phyloP scores from a whole-genome alignment of 176 grass and related monocot species.

The Chloris gayana region DNA sequence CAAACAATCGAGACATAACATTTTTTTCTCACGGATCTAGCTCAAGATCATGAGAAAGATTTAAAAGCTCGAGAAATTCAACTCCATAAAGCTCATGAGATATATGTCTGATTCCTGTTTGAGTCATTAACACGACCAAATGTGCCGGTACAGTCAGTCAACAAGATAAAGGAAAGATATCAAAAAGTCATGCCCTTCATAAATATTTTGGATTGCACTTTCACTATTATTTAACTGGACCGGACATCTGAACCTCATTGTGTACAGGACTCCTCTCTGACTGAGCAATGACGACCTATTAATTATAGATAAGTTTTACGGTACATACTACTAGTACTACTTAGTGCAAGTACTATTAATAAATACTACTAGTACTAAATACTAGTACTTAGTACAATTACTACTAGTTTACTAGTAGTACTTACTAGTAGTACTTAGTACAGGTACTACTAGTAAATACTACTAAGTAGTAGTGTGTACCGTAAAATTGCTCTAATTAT shows the following conservation, averaged over 20 bases:
- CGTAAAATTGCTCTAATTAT: too few species aligned
- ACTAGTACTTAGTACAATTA: too few species aligned
- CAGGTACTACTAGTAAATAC: too few species aligned
- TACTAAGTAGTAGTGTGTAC: too few species aligned
- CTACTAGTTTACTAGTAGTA: too few species aligned
- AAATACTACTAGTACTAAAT: too few species aligned
- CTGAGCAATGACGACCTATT: slow-evolving; percentile 15
- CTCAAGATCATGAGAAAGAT: slow-evolving; percentile 25
- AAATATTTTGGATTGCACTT: slow-evolving; percentile 29
- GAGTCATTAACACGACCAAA: slow-evolving; percentile 33
- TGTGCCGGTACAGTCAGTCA: slow-evolving; percentile 34
- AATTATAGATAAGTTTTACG: too few species aligned
- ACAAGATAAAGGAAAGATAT: slow-evolving; percentile 41
- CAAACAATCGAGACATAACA: slow-evolving; percentile 19
- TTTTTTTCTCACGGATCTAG: slow-evolving; percentile 9
- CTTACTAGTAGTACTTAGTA: too few species aligned
- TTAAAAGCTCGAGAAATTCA: background rate
- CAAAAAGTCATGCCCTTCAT: slow-evolving; percentile 30
- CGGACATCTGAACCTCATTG: slow-evolving; percentile 27
- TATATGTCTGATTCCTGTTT: slow-evolving; percentile 25
- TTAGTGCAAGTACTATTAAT: too few species aligned
- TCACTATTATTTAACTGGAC: slow-evolving; percentile 26
- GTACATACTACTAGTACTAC: too few species aligned
- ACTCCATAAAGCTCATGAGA: background rate
- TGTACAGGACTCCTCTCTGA: slow-evolving; percentile 28